phyloP scores from a whole-genome alignment of 2,329 filamentous ascomycete species.

The Claviceps arundinis region DNA sequence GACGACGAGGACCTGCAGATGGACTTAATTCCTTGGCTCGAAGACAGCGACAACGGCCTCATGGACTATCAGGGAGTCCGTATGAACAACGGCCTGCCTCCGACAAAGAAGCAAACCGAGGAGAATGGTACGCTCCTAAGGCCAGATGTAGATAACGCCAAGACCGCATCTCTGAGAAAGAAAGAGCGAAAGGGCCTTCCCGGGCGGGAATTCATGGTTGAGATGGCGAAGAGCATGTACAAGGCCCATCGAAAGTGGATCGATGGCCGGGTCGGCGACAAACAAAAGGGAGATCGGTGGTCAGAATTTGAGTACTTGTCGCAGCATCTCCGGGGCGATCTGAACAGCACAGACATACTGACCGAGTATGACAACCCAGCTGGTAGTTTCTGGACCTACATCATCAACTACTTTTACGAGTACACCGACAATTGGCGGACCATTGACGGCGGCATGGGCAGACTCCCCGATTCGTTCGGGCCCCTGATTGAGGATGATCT shows the following conservation, averaged over 20 bases:
- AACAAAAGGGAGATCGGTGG: slow-evolving; percentile 43
- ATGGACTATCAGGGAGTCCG: slow-evolving; percentile 32
- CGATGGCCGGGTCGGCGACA: slow-evolving; percentile 22
- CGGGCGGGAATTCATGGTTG: slow-evolving; percentile 20
- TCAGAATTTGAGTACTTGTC: slow-evolving; percentile 50
- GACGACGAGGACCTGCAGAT: slow-evolving; percentile 34
- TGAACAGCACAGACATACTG: slow-evolving; percentile 38
- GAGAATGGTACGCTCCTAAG: slow-evolving; percentile 25
- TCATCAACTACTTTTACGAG: slow-evolving; percentile 9
- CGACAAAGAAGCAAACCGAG: slow-evolving; percentile 33
- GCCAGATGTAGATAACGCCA: slow-evolving; percentile 20
- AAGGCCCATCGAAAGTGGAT: slow-evolving; percentile 26
- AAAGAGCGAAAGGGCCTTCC: slow-evolving; percentile 24
- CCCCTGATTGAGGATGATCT: slow-evolving; percentile 47
- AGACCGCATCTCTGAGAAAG: slow-evolving; percentile 20
- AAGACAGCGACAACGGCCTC: slow-evolving; percentile 41
- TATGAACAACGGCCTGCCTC: slow-evolving; percentile 37
- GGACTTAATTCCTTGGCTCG: slow-evolving; percentile 51
- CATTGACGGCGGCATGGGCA: slow-evolving; percentile 4
- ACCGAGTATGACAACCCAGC: slow-evolving; percentile 20
- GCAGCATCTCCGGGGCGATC: slow-evolving; percentile 40
- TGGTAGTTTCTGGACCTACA: slow-evolving; percentile 31
- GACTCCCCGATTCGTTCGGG: slow-evolving; percentile 41
- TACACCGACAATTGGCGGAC: slow-evolving; percentile 13
- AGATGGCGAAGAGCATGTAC: slow-evolving; percentile 30